A percentile compares a stretch with the other conserved stretches of the same genome.
These are phyloP conservation scores for Knoxia roxburghii DNA, from an alignment of 257 asterid species.

Conservation along the genomic window DNA sequence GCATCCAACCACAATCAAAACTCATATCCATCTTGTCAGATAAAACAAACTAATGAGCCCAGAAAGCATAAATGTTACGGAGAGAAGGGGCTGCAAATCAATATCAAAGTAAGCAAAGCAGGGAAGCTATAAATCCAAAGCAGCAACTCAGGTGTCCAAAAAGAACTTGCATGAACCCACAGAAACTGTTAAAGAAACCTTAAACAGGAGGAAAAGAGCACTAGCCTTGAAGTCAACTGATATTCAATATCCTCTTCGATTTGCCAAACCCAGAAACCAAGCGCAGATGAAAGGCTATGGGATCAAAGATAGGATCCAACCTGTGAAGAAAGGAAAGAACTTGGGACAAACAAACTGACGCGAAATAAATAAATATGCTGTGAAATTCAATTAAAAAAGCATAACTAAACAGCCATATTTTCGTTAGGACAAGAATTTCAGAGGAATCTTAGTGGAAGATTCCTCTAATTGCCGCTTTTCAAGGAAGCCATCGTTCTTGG, in stretches of 20 bases:
- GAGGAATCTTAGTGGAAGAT: slow-evolving; percentile 5
- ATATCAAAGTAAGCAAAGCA: background rate
- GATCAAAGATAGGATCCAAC: background rate
- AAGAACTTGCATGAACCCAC: background rate
- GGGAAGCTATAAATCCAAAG: background rate
- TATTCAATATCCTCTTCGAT: background rate
- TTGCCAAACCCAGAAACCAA: background rate
- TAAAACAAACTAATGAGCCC: background rate
- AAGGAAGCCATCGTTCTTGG: slow-evolving; percentile 2
- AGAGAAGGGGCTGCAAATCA: too few species aligned
- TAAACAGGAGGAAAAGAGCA: background rate
- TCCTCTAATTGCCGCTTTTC: background rate
- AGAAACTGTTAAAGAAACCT: background rate
- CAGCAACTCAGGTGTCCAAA: background rate
- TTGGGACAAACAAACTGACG: too few species aligned
- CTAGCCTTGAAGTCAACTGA: slow-evolving; percentile 1
- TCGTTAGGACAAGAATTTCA: background rate
- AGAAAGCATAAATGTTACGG: background rate
- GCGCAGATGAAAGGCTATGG: background rate
- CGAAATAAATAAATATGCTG: background rate
- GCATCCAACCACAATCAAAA: background rate
- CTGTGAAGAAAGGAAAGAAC: background rate
- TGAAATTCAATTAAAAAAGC: background rate
- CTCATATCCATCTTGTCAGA: too few species aligned
- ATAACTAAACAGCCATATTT: background rate